Evolutionary conservation across 2,329 filamentous ascomycete genomes (phyloP), one percentile per base, ranked within the genome.

Genomic region (Fusarium mexicanum): DNA sequence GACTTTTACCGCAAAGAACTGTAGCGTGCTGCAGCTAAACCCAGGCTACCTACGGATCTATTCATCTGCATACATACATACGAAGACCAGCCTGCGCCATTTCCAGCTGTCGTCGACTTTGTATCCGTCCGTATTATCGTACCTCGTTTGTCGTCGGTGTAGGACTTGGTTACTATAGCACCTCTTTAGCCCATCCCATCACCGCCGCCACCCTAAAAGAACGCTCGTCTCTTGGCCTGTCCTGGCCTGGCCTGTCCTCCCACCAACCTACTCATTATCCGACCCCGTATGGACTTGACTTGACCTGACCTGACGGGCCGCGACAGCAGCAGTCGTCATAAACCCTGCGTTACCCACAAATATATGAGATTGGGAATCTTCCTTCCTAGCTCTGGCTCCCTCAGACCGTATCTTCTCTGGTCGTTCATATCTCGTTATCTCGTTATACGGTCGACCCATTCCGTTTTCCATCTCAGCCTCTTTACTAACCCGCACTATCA

Each of bases 291-390:
- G n/a, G 33, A 35, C 14, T 35, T 35, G 33, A 35, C 16, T 18
- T 17, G 14, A 44, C 22, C 44, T 51, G 65, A 68, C 33, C 24
- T 55, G 24, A 41, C 35, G 24, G 51, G 51, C 51, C 65, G 66
- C 60, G 67, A 70, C 68, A 70, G 41, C 67, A 70, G 33, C 64
- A 68, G 66, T 71, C 67, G 67, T 70, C 67, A 70, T 70, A 70
- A 66, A 70, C 67, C 67, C 53, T 70, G 67, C 67, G 47, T 40
- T 70, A 66, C 67, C 67, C 67, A 70, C 67, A 71, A 59, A 71
- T 70, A 70, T 64, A 66, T 70, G 53, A 70, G 67, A 70, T 70
- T 70, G 60, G 67, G 41, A 47, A 60, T 61, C 60, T 70, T 71
- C 60, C 67, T 70, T 69, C 59, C 67, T 58, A 46, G 65, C 44